Percentiles rank a stretch among this genome's conserved stretches.
These are phyloP conservation scores for Aphanomyces stellatus DNA, from an alignment of 352 stramenopile species.

Conservation along the genomic window DNA sequence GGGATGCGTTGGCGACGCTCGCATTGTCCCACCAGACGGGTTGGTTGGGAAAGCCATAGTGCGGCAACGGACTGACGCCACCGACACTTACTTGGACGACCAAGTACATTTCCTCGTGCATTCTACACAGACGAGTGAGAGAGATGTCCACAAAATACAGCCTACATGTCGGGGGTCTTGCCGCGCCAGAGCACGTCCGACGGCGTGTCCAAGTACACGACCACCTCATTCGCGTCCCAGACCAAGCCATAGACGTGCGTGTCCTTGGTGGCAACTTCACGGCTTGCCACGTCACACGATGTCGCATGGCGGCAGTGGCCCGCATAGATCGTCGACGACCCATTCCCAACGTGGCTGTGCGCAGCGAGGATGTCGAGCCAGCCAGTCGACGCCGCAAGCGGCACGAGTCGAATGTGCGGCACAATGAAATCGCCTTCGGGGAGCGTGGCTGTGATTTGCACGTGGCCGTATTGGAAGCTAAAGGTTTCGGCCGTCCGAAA, in stretches of 20 bases:
- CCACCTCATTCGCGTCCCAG: background rate
- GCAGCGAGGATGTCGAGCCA: background rate
- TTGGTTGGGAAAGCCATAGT: background rate
- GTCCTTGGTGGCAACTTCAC: background rate
- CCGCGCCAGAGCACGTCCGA: background rate
- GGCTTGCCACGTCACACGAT: background rate
- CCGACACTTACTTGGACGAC: constrained; percentile 1
- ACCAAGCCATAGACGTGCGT: constrained; percentile 1
- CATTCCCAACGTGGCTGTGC: background rate
- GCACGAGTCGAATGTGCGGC: background rate
- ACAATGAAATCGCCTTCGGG: background rate
- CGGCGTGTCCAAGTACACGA: constrained; percentile 3
- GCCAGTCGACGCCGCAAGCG: background rate
- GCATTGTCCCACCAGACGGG: background rate
- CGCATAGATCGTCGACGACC: background rate
- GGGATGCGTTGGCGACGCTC: background rate
- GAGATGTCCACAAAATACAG: background rate
- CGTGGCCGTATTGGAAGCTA: background rate
- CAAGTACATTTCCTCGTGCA: constrained; percentile 1
- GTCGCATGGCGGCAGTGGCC: background rate
- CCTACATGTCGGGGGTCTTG: background rate
- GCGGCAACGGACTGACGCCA: background rate
- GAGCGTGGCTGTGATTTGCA: background rate
- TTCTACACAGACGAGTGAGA: background rate
- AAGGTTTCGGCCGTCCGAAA: constrained; percentile 13